Conservation (phyloP, 108 stramenopile species). For the Mediolabrus comicus region DNA sequence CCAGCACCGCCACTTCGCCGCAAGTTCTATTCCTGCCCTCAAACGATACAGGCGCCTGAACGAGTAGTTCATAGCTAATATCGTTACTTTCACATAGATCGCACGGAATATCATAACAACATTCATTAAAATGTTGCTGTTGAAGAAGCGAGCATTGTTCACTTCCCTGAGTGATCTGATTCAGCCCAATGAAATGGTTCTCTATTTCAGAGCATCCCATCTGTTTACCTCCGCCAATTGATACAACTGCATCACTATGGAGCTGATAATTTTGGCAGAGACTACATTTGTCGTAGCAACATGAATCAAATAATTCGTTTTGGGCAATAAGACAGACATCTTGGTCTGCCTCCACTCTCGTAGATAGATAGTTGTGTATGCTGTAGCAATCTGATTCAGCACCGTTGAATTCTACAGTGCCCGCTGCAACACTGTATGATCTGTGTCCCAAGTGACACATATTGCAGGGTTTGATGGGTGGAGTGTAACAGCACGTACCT, state of each 20-base stretch:
- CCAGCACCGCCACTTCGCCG: conserved; percentile 34
- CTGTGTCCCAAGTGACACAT: conserved; percentile 33
- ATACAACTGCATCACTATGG: conserved; percentile 29
- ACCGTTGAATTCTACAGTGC: conserved; percentile 34
- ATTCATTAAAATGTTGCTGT: conserved; percentile 34
- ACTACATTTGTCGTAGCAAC: conserved; percentile 42
- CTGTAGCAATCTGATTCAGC: conserved; percentile 35
- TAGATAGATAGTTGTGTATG: conserved; percentile 35
- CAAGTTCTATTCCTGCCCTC: conserved; percentile 32
- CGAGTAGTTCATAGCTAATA: conserved; percentile 26
- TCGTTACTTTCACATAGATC: conserved; percentile 24
- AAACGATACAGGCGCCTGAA: conserved; percentile 13
- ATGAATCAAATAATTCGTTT: conserved; percentile 32
- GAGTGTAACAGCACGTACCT: conserved; percentile 37
- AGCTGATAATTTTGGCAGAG: conserved; percentile 40
- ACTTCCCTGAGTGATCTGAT: conserved; percentile 39
- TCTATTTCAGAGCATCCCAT: conserved; percentile 42
- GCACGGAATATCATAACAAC: conserved; percentile 45
- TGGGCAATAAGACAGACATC: conserved; percentile 29
- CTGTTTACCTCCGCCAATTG: conserved; percentile 12
- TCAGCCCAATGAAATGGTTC: conserved; percentile 24
- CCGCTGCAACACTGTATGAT: conserved; percentile 30
- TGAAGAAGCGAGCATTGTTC: conserved; percentile 33
- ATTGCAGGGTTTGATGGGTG: conserved; percentile 13
- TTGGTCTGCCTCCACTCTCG: conserved; percentile 29